These are phyloP conservation scores for Neoascochyta sp. DNA, from an alignment of 2,329 filamentous ascomycete genomes.

Conservation along the genomic window DNA sequence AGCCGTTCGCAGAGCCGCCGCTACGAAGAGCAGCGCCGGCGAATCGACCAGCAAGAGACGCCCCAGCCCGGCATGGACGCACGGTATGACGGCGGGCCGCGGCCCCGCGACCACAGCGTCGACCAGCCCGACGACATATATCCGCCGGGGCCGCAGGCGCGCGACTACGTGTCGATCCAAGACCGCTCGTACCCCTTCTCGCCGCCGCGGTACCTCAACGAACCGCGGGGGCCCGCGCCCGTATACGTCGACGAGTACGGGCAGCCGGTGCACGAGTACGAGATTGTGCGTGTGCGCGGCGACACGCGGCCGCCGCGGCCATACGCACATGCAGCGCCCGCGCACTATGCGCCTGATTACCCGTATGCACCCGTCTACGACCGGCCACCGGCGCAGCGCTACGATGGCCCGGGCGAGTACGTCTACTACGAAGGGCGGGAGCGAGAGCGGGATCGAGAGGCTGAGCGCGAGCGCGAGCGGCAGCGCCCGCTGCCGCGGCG, in stretches of 20 bases:
- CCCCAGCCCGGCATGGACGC: constrained; percentile 31
- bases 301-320: constrained; percentile 20
- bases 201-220: constrained; percentile 25
- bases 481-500: constrained; percentile 18
- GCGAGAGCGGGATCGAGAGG: constrained; percentile 15
- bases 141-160: constrained; percentile 13
- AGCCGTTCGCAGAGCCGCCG: constrained; percentile 34
- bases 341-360: constrained; percentile 29
- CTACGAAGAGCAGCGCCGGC: constrained; percentile 36
- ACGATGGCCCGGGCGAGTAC: constrained; percentile 25
- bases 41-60: constrained; percentile 37
- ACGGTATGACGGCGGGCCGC: too few relatives aligned
- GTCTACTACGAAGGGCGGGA: constrained; percentile 35
- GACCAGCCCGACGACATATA: constrained; percentile 31
- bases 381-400: constrained; percentile 21
- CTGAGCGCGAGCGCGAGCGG: constrained; percentile 21
- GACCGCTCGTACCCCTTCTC: constrained; percentile 30
- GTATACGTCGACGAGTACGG: constrained; percentile 35
- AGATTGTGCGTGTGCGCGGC: constrained; percentile 30
- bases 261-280: constrained; percentile 27
- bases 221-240: constrained; percentile 20
- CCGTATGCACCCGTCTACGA: constrained; percentile 33
- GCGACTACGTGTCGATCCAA: constrained; percentile 35
- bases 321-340: constrained; percentile 17
- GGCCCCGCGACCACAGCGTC: constrained; percentile 33